Base-by-base conservation (phyloP, 306 rosid genomes). In the Pachyrhizus erosus region DNA sequence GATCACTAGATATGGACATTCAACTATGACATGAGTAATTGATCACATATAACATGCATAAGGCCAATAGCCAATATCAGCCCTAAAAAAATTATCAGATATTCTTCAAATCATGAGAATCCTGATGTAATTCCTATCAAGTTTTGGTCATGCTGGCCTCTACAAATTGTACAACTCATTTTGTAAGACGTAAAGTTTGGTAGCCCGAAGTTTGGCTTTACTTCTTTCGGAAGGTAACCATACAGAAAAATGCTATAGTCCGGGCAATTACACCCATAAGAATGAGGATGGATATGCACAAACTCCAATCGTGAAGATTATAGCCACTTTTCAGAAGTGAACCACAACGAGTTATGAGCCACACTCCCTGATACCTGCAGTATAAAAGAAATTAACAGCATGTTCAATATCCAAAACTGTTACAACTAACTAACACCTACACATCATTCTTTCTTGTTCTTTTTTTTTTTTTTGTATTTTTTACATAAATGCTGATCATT, bases 311-410 rank as follows among this genome's bases (percentile, higher is more conserved):
- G 80, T 92, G 94, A 85, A 96, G 86, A 81, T 87, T 80, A 76
- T 92, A 96, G 29, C 96, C 94, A 18, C 83, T 84, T 84, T 73
- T 78, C 58, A 79, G 29, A 43, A 96, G 91, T 18, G 86, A 73
- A 39, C 96, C 99, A 17, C 98, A 93, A 0, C 98, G 90, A 65
- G 92, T 91, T 85, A 96, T 88, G 70, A 92, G 97, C 99, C 99
- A 93, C 58, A 93, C 98, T 72, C 99, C 99, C 42, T 89, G 87
- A 60, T 96, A 92, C 91, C 99, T 96, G 86, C 66, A 84, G 34
- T 20, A 26, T 42, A 84, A n/a, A 61, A n/a, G 39, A 18, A 65
- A 78, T 45, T 54, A 9, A 45, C 45, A 31, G 13, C 40, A 71
- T 55, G 71, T n/a, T 64, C 31, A 65, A 8, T 61, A 51, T 29